Evolutionary conservation across 768 basidiomycete species (phyloP).

Genomic region (Lentinula detonsa): DNA sequence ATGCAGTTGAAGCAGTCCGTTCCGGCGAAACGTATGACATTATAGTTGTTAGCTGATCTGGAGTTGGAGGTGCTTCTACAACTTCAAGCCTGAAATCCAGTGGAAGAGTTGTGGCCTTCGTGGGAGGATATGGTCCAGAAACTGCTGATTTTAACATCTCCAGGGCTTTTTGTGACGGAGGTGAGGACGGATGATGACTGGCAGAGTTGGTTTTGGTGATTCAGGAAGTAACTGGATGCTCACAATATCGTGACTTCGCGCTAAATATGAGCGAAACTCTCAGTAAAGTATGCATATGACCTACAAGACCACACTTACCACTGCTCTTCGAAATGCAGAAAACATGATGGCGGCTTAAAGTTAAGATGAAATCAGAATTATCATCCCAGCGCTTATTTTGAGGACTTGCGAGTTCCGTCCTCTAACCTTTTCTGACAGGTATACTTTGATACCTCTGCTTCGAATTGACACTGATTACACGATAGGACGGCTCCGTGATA

Average conservation of each 20-base stretch:
- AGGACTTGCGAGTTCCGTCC: too few relatives aligned
- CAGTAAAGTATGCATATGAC: too few relatives aligned
- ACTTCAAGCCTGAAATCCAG: slow-evolving; percentile 70
- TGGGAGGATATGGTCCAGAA: slow-evolving; percentile 56
- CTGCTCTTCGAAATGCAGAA: neutral
- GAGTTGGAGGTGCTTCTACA: slow-evolving; percentile 57
- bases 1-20: slow-evolving; percentile 12
- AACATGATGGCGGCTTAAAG: slow-evolving; percentile 1
- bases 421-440: too few relatives aligned
- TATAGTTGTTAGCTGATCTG: slow-evolving; percentile 66
- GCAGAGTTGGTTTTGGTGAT: neutral
- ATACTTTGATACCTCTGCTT: neutral
- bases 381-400: neutral
- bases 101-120: slow-evolving; percentile 37
- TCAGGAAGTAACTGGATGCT: slow-evolving; percentile 12
- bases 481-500: neutral
- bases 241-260: slow-evolving; percentile 68
- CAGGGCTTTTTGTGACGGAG: slow-evolving; percentile 58
- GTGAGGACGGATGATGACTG: slow-evolving; percentile 64
- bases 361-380: neutral
- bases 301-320: neutral
- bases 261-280: slow-evolving; percentile 7
- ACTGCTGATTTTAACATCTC: slow-evolving; percentile 52
- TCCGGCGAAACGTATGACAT: slow-evolving; percentile 48
- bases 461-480: neutral